Evolutionary conservation across 2,329 filamentous ascomycete genomes (phyloP), one percentile per base, ranked within the genome.

Genomic region (Xylariales sp.): DNA sequence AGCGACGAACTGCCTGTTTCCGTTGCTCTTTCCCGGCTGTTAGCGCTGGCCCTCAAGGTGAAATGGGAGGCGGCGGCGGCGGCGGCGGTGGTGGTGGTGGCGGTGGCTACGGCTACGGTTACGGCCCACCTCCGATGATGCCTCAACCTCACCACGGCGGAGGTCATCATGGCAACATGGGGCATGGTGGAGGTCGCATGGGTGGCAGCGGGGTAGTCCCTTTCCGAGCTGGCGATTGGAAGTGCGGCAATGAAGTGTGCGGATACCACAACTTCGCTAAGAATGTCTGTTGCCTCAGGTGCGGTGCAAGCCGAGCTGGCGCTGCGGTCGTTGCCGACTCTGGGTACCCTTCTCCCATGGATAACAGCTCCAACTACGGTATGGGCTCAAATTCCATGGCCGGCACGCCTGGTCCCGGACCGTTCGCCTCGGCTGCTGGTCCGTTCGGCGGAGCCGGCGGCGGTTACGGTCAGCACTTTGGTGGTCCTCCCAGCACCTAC

Each of bases 211-310:
- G 86, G 42, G 85, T 89, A 35, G 93, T 98, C 31, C 93, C 93
- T 12, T 98, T 98, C 84, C 86, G 93, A 58, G 93, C 93, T 42
- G 93, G 93, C 59, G 93, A 98, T 61, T 98, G 93, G 93, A 96
- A 96, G 68, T 98, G 93, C 60, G 93, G 93, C 43, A 93, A 93
- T 51, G 93, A 98, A 60, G 89, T 90, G 27, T 98, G 93, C 62
- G 88, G 87, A 44, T 98, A 98, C 66, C 93, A 98, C 73, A 98
- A 98, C 71, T 98, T 98, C 61, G 93, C 93, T 47, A 98, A 98
- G 79, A 98, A 98, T 57, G 91, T 97, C 44, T 95, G 88, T 68
- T 98, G 93, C 66, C 80, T 98, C 48, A 87, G 93, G 46, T 98
- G 93, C 61, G 93, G 93, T 62, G 93, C 91, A 40, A 94, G 89